A percentile compares a stretch with the other conserved stretches of the same genome.
These are phyloP conservation scores for Athelia psychrophila DNA, from an alignment of 1,284 basidiomycete species.

Conservation along the genomic window DNA sequence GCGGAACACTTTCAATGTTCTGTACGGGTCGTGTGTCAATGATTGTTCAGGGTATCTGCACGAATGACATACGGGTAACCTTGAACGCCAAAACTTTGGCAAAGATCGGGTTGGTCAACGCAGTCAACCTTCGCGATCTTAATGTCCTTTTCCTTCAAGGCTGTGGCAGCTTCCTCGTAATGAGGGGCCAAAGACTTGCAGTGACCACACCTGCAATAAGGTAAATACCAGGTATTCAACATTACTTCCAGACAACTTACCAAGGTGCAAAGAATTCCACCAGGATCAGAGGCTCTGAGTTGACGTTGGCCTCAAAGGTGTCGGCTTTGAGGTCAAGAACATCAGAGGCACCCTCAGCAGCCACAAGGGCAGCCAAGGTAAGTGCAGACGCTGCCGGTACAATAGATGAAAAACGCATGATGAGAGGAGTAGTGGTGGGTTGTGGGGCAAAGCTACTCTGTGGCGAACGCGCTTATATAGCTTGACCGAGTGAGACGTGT, in stretches of 20 bases:
- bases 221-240: constrained; percentile 2
- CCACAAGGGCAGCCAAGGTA: constrained; percentile 51
- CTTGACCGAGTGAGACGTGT: background rate
- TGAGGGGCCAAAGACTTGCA: constrained; percentile 92
- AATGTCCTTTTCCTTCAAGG: constrained; percentile 87
- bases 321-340: constrained; percentile 74
- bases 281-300: constrained; percentile 76
- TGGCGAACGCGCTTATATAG: too few relatives aligned
- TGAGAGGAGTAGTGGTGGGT: constrained; percentile 21
- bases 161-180: constrained; percentile 95
- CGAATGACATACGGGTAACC: constrained; percentile 84
- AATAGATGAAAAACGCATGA: constrained; percentile 64
- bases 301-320: constrained; percentile 72
- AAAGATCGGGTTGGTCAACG: constrained; percentile 86
- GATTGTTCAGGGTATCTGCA: background rate
- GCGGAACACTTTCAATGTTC: constrained; percentile 90
- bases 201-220: constrained; percentile 71
- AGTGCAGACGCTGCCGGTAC: constrained; percentile 50
- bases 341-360: constrained; percentile 69
- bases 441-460: constrained; percentile 7
- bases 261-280: constrained; percentile 97
- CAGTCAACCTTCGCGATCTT: constrained; percentile 97
- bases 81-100: constrained; percentile 79
- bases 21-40: constrained; percentile 23
- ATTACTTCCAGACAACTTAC: constrained; percentile 35